Evolutionary conservation across 345 rosid genomes (phyloP), one percentile per base, ranked within the genome.

Genomic region (Citrus medica): DNA sequence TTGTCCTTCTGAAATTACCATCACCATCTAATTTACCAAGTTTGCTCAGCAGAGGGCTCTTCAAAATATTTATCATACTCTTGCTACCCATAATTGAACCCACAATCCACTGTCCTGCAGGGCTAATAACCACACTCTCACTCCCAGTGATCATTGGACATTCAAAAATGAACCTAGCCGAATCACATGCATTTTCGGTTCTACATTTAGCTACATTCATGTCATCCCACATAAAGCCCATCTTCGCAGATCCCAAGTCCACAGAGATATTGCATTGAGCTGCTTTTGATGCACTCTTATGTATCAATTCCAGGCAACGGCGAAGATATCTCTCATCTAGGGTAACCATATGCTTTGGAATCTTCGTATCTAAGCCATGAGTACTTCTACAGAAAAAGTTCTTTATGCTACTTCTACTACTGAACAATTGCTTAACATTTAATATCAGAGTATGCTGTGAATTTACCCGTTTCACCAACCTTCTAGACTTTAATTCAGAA

Each of bases 301-400:
- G 91, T 68, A 93, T 91, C 78, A 83, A 63, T 40, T 95, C 92
- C 33, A 95, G 89, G 82, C 99, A 95, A 33, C 84, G 80, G 6
- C 89, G 92, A 6, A 93, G 91, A 84, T 89, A 90, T 78, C 89
- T 93, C 81, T 92, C 99, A 79, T 95, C 94, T 7, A 88, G 70
- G 40, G 90, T 86, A 53, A 90, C 89, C 89, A 95, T 61, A 88
- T 87, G 88, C 88, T 89, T 90, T 35, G 94, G 94, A 73, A 93
- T 90, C 88, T 86, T 89, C 84, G 76, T 81, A 58, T 88, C 92
- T 16, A 86, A 78, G 75, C 83, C 82, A 74, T 71, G 79, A 48
- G 81, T 80, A 65, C 85, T 85, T 48, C 38, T 91, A 78, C 87
- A 72, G 64, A 90, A 81, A 0, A 90, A 85, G 24, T 82, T 88